Conservation (phyloP, 2,329 filamentous ascomycete species). For the Chaetomiaceae sp. region DNA sequence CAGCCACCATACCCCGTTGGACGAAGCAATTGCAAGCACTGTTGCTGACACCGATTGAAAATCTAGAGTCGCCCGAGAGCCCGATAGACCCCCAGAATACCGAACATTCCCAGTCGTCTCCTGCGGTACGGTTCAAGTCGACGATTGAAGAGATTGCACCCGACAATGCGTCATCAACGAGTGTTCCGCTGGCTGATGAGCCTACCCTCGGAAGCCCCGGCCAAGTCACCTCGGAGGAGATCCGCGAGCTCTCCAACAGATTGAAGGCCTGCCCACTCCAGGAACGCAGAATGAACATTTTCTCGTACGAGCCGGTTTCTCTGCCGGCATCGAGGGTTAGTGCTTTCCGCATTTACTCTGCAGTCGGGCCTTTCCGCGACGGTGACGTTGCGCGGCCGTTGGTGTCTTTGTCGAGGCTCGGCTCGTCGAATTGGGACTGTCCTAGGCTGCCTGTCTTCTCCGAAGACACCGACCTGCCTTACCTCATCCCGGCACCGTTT, state of each 20-base stretch:
- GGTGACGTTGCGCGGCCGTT: background rate
- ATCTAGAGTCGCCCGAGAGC: constrained; percentile 13
- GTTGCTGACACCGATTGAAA: constrained; percentile 4
- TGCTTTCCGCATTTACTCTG: constrained; percentile 23
- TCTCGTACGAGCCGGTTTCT: constrained; percentile 86
- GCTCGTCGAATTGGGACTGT: constrained; percentile 2
- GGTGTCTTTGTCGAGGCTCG: constrained; percentile 2
- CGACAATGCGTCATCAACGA: constrained; percentile 29
- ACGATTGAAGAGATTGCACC: constrained; percentile 66
- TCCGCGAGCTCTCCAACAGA: constrained; percentile 66
- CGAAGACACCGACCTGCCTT: background rate
- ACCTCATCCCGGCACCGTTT: background rate
- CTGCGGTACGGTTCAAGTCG: constrained; percentile 67
- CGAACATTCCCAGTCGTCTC: constrained; percentile 21
- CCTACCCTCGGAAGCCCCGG: constrained; percentile 33
- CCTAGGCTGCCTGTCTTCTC: background rate
- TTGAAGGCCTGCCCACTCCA: constrained; percentile 74
- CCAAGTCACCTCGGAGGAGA: constrained; percentile 55
- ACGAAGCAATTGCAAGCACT: constrained; percentile 11
- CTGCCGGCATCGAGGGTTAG: constrained; percentile 78
- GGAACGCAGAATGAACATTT: constrained; percentile 77
- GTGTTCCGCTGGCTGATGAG: constrained; percentile 22
- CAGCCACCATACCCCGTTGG: background rate
- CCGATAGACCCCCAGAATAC: constrained; percentile 9
- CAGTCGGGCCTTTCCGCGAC: background rate